These are phyloP conservation scores for Cyberlindnera maritima DNA, from an alignment of 805 yeast species.

Conservation along the genomic window DNA sequence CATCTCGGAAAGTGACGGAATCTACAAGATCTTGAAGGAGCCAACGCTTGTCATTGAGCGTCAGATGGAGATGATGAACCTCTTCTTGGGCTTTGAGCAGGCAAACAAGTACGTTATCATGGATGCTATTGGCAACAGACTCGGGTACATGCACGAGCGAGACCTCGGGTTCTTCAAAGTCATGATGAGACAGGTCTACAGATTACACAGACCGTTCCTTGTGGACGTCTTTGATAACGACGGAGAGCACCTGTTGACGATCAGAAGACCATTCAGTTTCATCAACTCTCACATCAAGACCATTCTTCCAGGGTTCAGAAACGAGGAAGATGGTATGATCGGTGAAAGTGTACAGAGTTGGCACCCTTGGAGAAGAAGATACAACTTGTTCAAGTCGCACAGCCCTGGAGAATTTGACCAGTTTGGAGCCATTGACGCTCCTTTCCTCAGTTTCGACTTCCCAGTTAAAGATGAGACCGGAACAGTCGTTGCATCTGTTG, in stretches of 20 bases:
- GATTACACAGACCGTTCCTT: conserved; percentile 82
- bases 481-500: conserved; percentile 68
- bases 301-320: conserved; percentile 52
- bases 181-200: conserved; percentile 77
- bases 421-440: conserved; percentile 85
- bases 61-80: conserved; percentile 82
- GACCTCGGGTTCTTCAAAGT: conserved; percentile 56
- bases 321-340: conserved; percentile 45
- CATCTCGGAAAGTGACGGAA: conserved; percentile 53
- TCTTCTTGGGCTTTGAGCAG: conserved; percentile 88
- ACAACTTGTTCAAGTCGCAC: conserved; percentile 64
- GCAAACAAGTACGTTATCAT: conserved; percentile 74
- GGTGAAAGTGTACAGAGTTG: conserved; percentile 92
- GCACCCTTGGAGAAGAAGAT: conserved; percentile 92
- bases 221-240: conserved; percentile 67
- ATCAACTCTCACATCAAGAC: conserved; percentile 87
- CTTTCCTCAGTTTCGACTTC: conserved; percentile 82
- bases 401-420: conserved; percentile 52
- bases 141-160: conserved; percentile 82
- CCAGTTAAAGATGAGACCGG: conserved; percentile 63
- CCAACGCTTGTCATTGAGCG: conserved; percentile 89
- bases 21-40: conserved; percentile 60
- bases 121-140: conserved; percentile 67
- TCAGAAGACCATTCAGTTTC: conserved; percentile 80
- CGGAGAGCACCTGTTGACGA: conserved; percentile 60